phyloP scores from a whole-genome alignment of 2,329 filamentous ascomycete species.

The Botrytis aclada region DNA sequence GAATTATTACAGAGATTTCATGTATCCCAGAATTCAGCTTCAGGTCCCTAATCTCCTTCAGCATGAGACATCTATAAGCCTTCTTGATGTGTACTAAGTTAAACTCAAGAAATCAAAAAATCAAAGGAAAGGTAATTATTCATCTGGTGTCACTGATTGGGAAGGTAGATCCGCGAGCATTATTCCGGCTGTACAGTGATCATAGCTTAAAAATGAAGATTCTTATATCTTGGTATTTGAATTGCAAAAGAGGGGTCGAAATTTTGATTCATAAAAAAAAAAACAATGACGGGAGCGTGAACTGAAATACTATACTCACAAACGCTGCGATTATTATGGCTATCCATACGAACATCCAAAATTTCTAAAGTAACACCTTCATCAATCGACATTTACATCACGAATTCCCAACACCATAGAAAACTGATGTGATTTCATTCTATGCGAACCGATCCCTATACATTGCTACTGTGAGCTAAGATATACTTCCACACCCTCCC shows the following conservation, averaged over 20 bases:
- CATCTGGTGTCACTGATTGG: neutral
- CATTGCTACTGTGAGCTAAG: neutral
- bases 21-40: neutral
- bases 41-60: neutral
- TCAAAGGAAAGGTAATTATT: rapidly evolving
- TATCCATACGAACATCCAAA: neutral
- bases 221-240: neutral
- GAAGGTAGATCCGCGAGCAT: rapidly evolving
- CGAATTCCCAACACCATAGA: neutral
- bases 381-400: neutral
- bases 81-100: rapidly evolving
- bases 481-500: neutral
- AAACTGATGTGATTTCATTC: neutral
- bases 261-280: neutral
- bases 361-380: neutral
- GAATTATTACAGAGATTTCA: rapidly evolving
- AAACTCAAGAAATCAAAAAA: neutral
- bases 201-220: neutral
- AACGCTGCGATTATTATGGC: neutral
- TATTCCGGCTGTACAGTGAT: neutral
- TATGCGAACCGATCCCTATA: neutral
- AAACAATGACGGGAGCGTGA: neutral
- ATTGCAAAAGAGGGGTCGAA: neutral
- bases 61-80: neutral
- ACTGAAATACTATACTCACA: neutral